Base-by-base conservation (phyloP, 495 filamentous ascomycete species). In the Bombardia bombarda region DNA sequence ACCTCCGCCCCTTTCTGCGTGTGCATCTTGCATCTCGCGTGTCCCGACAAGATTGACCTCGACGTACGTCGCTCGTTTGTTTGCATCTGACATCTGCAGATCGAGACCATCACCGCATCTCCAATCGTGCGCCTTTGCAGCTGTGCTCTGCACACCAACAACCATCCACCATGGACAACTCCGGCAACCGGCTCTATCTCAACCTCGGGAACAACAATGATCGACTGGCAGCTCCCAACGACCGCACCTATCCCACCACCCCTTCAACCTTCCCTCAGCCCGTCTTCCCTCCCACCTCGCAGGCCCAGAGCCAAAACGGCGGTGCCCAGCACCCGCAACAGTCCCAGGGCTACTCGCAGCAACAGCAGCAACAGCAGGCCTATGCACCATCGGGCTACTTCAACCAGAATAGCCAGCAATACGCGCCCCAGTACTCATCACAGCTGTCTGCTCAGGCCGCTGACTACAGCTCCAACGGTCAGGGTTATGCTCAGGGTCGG, bases 181-280 rank as follows among this genome's bases (percentile, higher is more conserved):
- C 79, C 57, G 72, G 69, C 46, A 76, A 78, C 51, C 81, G 82
- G 42, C 72, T 85, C 43, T 79, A 81, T 56, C 70, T 88, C 49
- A 89, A 88, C 63, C 84, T 87, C 58, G 70, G 67, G 49, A 79
- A 66, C 52, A 80, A 80, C 57, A 79, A 81, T 52, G 75, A 77
- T 52, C 78, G 80, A 55, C 77, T 80, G 32, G n/a, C n/a, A n/a
- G 70, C 75, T 39, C 65, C 77, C 43, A 78, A 78, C 63, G 84
- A 80, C 62, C 86, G 86, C 64, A 80, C 84, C 45, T 98, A 90
- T 77, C 93, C 92, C 57, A 95, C 92, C 35, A 98, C 92, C 14
- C 90, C 92, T 42, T 95, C 89, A 47, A 92, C 90, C 38, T 96
- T 96, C 55, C 90, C 90, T 9, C 89, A 96, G 64, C 88, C 89